Conservation (phyloP, 805 yeast genomes). For the Blastobotrys parvus region DNA sequence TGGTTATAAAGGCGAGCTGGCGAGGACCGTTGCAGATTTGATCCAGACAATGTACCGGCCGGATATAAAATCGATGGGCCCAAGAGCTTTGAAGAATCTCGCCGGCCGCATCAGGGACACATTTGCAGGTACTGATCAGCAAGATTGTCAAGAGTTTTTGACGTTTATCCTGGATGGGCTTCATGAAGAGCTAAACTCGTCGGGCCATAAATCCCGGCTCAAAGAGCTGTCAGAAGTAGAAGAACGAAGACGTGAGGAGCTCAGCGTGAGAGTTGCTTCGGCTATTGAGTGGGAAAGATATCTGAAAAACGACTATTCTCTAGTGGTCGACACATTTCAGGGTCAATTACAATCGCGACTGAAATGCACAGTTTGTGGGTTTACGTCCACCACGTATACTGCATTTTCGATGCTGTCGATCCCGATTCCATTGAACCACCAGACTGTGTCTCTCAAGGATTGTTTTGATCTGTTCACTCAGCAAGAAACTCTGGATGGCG, state of each 20-base stretch:
- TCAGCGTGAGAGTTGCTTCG: constrained; percentile 74
- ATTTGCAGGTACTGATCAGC: constrained; percentile 65
- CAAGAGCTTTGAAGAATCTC: constrained; percentile 55
- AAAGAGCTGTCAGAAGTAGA: constrained; percentile 62
- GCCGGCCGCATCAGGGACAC: constrained; percentile 59
- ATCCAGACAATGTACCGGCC: constrained; percentile 45
- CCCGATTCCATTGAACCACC: constrained; percentile 56
- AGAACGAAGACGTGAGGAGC: constrained; percentile 59
- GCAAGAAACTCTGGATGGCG: constrained; percentile 63
- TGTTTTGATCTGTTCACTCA: constrained; percentile 75
- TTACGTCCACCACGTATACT: constrained; percentile 79
- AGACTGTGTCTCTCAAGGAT: constrained; percentile 38
- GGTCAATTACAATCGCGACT: constrained; percentile 83
- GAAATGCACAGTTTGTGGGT: constrained; percentile 61
- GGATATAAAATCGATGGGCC: constrained; percentile 43
- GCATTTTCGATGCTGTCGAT: constrained; percentile 71
- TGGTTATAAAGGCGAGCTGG: constrained; percentile 75
- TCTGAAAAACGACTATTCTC: constrained; percentile 66
- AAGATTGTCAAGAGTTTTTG: constrained; percentile 78
- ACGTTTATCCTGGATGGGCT: constrained; percentile 65
- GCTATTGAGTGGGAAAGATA: constrained; percentile 90
- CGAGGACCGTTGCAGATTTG: constrained; percentile 57
- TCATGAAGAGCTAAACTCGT: constrained; percentile 74
- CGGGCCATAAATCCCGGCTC: constrained; percentile 46
- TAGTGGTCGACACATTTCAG: constrained; percentile 73